Evolutionary conservation across 805 yeast species (phyloP), one percentile per base, ranked within the genome.

Genomic region (Metschnikowia gelsemii): DNA sequence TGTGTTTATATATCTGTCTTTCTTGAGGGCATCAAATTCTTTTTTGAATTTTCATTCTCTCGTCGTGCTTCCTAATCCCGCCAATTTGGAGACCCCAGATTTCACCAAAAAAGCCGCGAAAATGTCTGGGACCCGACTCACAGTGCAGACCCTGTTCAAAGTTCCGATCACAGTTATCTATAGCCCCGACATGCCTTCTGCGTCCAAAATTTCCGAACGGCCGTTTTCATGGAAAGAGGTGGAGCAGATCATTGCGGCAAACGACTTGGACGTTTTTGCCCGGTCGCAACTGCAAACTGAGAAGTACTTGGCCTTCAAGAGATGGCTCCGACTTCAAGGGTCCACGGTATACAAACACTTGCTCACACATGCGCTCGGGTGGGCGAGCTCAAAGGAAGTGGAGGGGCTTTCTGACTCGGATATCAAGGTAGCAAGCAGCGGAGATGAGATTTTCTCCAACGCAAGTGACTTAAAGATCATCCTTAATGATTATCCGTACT

Each of bases 401-500:
- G 30, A 11, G n/a, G 49, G 45, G 3, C 37, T 56, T 5, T 32
- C 38, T 8, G 61, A 57, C 37, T 35, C 53, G 4, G 37, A 45
- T 2, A 40, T 39, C 33, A 48, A 39, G 54, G 44, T 54, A 42
- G 58, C 55, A 27, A 50, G 62, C 5, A 43, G 45, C 8, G 73
- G 75, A 24, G 58, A 62, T 23, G 57, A 65, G 30, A 64, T 80
- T 23, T 73, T 78, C 49, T 58, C 64, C 6, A 57, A 68, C 42
- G 55, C 63, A 0, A 29, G 51, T 0, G 83, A 79, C 52, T 55
- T 75, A 19, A 69, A 65, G 40, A 70, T 79, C 21, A 61, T 78
- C 6, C 43, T 55, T 19, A 85, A 85, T 56, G 80, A 79, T 46
- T 85, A 81, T 61, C 89, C 89, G 0, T 85, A 85, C 62, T 72